Evolutionary conservation across 208 protist species (phyloP), one percentile per base, ranked within the genome.

Genomic region (Wallacemonas collosoma): DNA sequence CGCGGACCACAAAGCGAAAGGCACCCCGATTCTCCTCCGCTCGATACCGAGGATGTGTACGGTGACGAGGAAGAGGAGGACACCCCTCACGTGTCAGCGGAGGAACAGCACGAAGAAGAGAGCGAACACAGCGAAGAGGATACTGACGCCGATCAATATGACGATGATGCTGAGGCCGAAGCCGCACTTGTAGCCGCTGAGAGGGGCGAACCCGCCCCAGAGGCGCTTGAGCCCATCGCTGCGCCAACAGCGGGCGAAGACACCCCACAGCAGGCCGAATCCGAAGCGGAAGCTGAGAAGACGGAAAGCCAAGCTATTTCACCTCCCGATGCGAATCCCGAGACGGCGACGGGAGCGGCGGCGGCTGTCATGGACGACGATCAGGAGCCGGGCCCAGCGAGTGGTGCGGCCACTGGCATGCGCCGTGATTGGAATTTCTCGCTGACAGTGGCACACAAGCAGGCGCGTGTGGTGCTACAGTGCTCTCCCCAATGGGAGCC

Each of bases 361-460:
- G 36, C 45, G 11, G 58, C 17, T 39, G 68, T 40, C n/a, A 26
- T 26, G 26, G 26, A 26, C 26, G 26, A 26, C 26, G 26, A 26
- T 0, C 26, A 26, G 26, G 26, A 26, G 26, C 0, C 26, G 26
- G 26, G 26, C 26, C 41, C 45, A 1, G 53, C 67, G 3, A n/a
- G 17, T 9, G 51, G 3, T 4, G 50, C 41, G 12, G 44, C 15
- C 36, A 85, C 83, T 38, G 89, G 88, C 39, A 97, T 97, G 90
- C 87, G 89, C 9, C 88, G 92, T 26, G 89, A 97, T 76, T 97
- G 92, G 90, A 91, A 93, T 65, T 97, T 97, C 57, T 77, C 83
- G 3, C 79, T 95, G 7, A 84, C 74, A 12, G 93, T 95, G 61
- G 79, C 74, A 4, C 88, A 95, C 66, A 67, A 89, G 65, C 81